phyloP scores from a whole-genome alignment of 371 early-diverging fungal genomes.

The Mortierella sp. region DNA sequence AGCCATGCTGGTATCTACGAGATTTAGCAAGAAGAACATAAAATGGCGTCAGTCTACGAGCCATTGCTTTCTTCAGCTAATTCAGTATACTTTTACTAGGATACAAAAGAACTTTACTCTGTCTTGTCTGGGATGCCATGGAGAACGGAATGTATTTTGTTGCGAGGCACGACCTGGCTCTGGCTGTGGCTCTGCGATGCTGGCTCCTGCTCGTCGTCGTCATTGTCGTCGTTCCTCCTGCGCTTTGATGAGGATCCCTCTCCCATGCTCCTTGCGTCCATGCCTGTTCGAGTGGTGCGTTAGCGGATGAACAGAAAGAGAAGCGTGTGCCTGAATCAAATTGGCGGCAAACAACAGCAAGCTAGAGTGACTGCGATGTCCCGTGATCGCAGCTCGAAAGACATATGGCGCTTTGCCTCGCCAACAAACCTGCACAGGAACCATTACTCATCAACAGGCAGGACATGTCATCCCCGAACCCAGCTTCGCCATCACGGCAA shows the following conservation, averaged over 20 bases:
- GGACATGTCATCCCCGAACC: constrained; percentile 13
- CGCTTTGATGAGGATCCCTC: constrained; percentile 25
- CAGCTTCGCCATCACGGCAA: constrained; percentile 9
- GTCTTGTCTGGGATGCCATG: constrained; percentile 29
- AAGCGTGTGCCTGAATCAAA: neutral
- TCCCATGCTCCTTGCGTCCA: constrained; percentile 15
- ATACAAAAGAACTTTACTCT: constrained; percentile 17
- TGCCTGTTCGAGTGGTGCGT: neutral
- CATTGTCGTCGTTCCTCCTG: constrained; percentile 12
- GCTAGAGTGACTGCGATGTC: neutral
- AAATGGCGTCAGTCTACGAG: neutral
- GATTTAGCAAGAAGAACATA: neutral
- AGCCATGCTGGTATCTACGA: constrained; percentile 73
- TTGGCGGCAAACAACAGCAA: constrained; percentile 22
- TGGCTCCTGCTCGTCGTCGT: neutral
- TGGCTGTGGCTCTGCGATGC: neutral
- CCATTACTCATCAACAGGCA: neutral
- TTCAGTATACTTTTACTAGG: too few species aligned
- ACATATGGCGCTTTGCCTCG: neutral
- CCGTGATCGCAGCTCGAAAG: neutral
- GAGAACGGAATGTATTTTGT: constrained; percentile 15
- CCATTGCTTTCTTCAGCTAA: too few species aligned
- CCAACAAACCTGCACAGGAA: neutral
- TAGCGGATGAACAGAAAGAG: neutral
- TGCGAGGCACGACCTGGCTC: constrained; percentile 23